Evolutionary conservation across 2,329 filamentous ascomycete genomes (phyloP).

Genomic region (Magnaporthiopsis incrustans): DNA sequence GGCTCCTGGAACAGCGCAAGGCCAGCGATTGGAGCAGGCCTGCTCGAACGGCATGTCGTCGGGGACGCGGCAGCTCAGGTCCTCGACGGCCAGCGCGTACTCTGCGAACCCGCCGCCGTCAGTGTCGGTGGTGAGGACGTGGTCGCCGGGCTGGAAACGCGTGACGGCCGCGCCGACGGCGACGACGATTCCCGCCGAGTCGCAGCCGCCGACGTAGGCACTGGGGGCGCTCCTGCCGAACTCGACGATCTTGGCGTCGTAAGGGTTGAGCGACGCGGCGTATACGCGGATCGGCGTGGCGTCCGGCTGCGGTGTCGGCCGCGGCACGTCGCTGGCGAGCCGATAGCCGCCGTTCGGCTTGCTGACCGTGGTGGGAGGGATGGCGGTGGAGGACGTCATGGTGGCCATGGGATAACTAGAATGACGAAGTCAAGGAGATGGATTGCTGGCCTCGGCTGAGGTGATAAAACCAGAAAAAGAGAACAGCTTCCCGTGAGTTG

Average conservation of each 20-base stretch:
- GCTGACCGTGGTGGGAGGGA: not conserved
- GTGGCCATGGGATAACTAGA: no score
- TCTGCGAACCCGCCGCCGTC: conserved; percentile 6
- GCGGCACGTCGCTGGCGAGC: not conserved
- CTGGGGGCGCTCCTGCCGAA: no score
- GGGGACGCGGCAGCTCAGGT: no score
- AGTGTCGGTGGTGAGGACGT: conserved; percentile 10
- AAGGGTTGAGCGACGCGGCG: conserved; percentile 20
- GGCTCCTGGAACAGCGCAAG: conserved; percentile 22
- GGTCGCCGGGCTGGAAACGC: conserved; percentile 7
- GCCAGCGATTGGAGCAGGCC: conserved; percentile 10
- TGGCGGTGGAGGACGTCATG: not conserved
- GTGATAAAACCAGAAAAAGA: no score
- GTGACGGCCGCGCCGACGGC: conserved; percentile 12
- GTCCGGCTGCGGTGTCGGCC: not conserved
- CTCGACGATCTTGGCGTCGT: conserved; percentile 11
- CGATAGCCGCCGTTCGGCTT: not conserved
- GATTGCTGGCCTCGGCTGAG: no score
- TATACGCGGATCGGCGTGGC: not conserved
- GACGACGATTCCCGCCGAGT: conserved; percentile 15
- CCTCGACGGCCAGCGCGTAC: no score
- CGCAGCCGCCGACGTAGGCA: no score
- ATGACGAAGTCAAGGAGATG: no score
- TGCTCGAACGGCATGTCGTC: no score
- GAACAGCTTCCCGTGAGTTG: no score